Base-by-base conservation (phyloP, 495 filamentous ascomycete genomes). In the Umbilicaria muhlenbergii region DNA sequence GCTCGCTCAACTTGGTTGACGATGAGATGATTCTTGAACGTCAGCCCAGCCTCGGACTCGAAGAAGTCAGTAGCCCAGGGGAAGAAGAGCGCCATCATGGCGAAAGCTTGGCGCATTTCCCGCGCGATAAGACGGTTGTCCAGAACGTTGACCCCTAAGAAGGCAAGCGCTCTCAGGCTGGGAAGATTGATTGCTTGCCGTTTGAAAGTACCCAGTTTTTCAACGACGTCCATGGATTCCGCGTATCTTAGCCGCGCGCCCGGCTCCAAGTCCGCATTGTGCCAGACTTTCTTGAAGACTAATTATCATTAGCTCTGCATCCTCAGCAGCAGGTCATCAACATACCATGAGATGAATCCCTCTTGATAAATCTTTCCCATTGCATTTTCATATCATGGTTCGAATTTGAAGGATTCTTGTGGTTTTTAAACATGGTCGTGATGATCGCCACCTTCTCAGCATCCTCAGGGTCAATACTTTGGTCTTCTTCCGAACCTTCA, bases 201-300 rank as follows among this genome's bases (percentile, higher is more conserved):
- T n/a, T 41, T 18, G 19, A 17, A 41, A n/a, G 18, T 41, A 34
- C 48, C 53, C 41, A 55, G 58, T n/a, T 59, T 51, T 46, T 43
- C 47, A 21, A 66, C 50, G 17, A 68, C 53, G 11, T 51, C 45
- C 38, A 54, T 41, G 3, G 60, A 58, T 41, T 66, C 58, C 1
- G 46, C 19, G 42, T 61, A 63, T 28, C 56, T 56, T 39, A 58
- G 50, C 11, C 54, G 53, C 0, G 59, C 59, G 6, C 60, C 58
- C 0, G 65, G 63, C 32, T 59, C 62, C 2, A 70, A 45, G 46
- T 71, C 66, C 14, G 54, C 64, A 15, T 51, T 48, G 39, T 69
- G 67, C 51, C 64, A 70, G 32, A 51, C 51, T 41, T 62, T 48
- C 28, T 69, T 62, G 41, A 67, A 62, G 15, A 60, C 66, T 68